Evolutionary conservation across 2,329 filamentous ascomycete genomes (phyloP), one percentile per base, ranked within the genome.

Genomic region (Cladosporium halotolerans): DNA sequence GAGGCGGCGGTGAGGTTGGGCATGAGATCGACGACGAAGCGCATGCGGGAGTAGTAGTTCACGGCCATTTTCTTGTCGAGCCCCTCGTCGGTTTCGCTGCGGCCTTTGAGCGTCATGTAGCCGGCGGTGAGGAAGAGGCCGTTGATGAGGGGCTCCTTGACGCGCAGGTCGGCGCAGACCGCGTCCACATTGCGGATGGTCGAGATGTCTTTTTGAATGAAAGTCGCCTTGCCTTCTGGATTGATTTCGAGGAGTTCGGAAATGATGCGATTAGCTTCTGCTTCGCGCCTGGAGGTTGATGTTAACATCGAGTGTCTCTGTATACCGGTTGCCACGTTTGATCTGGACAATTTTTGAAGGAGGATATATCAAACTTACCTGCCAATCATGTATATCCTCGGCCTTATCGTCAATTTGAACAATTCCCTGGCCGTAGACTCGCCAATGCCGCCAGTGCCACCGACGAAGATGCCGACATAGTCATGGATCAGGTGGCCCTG

Each of bases 11-110:
- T 68, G 2, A 86, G 71, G 0, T 77, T 39, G 3, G 82, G 81
- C 8, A 84, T 75, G 0, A 86, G 73, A 51, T 82, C 81, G 42
- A 73, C 54, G 10, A 78, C 72, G 60, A 84, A 79, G 38, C 79
- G 79, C 57, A 78, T 73, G 16, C 82, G 81, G 4, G 77, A 73
- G 66, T 84, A 84, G 66, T 78, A 79, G 16, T 72, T 70, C 13
- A 84, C 71, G 7, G 76, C 72, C 19, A 75, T 72, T 32, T 76
- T 72, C 28, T 74, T 70, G 48, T 80, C 74, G 2, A 86, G 70
- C 2, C 79, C 79, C 65, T 86, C 83, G 0, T 68, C 48, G 0
- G 80, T 83, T 55, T 83, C 81, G 9, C 63, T 60, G 5, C 72
- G 62, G n/a, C 72, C 72, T 41, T 63, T 63, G 6, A 73, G 52